Base-by-base conservation (phyloP, 1,139 yeast species). In the Komagataea norvegica region DNA sequence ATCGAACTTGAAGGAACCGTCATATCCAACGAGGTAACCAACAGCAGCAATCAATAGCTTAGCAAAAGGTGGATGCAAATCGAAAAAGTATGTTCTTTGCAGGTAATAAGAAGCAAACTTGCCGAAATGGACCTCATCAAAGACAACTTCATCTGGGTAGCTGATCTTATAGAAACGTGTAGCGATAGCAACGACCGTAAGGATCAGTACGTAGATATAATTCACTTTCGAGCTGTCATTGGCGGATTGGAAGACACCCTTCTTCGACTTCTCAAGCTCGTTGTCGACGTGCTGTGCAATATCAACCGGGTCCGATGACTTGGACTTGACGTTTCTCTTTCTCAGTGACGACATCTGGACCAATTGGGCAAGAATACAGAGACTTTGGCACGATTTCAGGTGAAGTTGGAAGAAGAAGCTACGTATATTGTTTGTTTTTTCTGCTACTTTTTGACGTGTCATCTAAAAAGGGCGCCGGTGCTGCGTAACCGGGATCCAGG, bases 51-150 rank as follows among this genome's bases (percentile, higher is more conserved):
- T 84, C 50, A 89, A 70, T 61, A 93, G 68, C 62, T 93, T 93
- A 36, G 96, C 98, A 63, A 93, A 83, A 15, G 98, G 99, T 27
- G 99, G 99, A 62, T 93, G 99, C 43, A 93, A 76, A 62, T 93
- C 99, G 59, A 93, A 91, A 61, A 87, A 93, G 61, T 85, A 86
- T 0, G 91, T 79, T 43, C 93, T 68, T 57, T 85, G 82, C 44
- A 86, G 63, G 59, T 86, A 86, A 57, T 85, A 87, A 14, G 95
- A 80, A 19, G 96, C 96, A 62, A 89, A 88, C 57, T 88, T 88
- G 31, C 98, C 98, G 56, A 91, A 91, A 62, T 91, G 98, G 23
- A 91, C 98, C 60, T 93, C 99, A 65, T 93, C 99, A 55, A 93
- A 93, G 19, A 93, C 98, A 40, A 93, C 98, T 58, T 84, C 84